Base-by-base conservation (phyloP, 768 basidiomycete species). In the Fomitopsis pulvina region DNA sequence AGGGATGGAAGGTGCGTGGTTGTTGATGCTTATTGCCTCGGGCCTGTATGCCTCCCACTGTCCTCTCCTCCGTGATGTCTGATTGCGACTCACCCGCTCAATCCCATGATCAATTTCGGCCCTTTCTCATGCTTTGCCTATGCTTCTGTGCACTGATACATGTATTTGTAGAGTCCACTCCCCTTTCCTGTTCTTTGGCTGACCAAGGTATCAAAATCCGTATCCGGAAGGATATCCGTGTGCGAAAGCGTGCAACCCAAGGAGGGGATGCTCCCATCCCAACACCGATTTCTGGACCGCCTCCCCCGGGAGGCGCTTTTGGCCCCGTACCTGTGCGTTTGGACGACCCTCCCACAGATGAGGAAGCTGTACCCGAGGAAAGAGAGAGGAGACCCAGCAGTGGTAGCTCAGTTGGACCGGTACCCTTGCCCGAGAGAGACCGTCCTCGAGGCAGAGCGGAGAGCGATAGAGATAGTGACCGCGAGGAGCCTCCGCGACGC, bases 191-290 rank as follows among this genome's bases (percentile, higher is more conserved):
- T 56, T 88, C 89, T 0, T 78, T 94, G 48, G 91, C 92, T n/a
- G 92, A 94, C 62, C 92, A 94, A 67, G 92, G 92, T 21, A 92
- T 94, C 68, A 95, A 94, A 68, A 93, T 95, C 47, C 83, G 92
- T 26, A 94, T 94, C 47, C 80, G 92, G 29, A 94, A 93, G 66
- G 91, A 94, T 52, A 90, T 92, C 29, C 82, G 90, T 1, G 83
- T 87, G 22, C 79, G 90, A 54, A 91, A 90, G 63, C 73, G 83
- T 10, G 79, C 82, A 4, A 73, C 72, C 22, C 69, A 71, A 28
- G 68, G 70, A 16, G 57, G 58, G 1, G 50, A 57, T 24, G 48
- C 57, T 30, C 55, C 56, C 28, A 52, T 56, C 22, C 61, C 56
- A 24, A 52, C 58, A 51, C 59, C 58, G 20, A 60, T 61, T 46